phyloP scores from a whole-genome alignment of 257 asterid genomes.

The Eucommia ulmoides region DNA sequence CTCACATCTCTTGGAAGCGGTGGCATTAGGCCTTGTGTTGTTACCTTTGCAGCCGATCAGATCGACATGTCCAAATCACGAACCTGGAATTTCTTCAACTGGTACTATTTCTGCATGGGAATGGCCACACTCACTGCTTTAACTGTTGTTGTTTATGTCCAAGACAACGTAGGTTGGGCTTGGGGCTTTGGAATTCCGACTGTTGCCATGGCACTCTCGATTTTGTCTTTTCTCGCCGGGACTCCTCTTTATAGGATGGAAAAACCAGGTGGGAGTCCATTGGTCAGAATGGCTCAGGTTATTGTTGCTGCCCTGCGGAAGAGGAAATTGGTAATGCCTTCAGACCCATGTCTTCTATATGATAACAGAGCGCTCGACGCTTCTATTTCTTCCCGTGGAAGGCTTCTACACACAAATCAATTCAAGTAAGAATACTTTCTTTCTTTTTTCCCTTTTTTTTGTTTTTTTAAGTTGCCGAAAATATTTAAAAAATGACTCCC shows the following conservation, averaged over 20 bases:
- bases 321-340: too few species aligned
- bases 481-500: too few species aligned
- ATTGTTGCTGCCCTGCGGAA: too few species aligned
- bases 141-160: not conserved
- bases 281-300: too few species aligned
- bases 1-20: not conserved
- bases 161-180: not conserved
- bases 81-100: not conserved
- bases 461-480: too few species aligned
- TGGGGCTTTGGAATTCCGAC: not conserved
- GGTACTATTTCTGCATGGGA: not conserved
- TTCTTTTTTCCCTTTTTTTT: too few species aligned
- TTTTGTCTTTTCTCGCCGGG: not conserved
- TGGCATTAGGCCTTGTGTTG: not conserved
- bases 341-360: too few species aligned
- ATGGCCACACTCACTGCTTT: not conserved
- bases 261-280: not conserved
- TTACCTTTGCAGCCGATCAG: not conserved
- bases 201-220: not conserved
- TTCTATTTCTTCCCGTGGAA: too few species aligned
- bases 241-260: not conserved
- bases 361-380: too few species aligned
- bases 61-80: not conserved
- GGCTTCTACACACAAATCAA: too few species aligned
- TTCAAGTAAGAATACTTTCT: too few species aligned